These are phyloP conservation scores for Phaeosphaeria sp. DNA, from an alignment of 2,329 filamentous ascomycete species.

Conservation along the genomic window DNA sequence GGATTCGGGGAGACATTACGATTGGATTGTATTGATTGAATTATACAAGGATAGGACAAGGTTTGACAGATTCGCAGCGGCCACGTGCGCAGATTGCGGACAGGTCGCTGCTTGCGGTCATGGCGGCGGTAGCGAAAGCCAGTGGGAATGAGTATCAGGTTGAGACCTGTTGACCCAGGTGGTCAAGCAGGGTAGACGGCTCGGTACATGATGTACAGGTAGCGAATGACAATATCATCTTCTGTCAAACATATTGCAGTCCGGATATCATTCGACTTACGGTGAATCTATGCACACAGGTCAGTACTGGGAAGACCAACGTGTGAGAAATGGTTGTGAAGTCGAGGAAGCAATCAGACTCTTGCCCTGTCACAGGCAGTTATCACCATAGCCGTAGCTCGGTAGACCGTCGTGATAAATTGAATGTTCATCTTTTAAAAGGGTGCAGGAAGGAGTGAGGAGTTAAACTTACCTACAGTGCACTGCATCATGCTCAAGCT, in stretches of 20 bases:
- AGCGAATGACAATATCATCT: conserved; percentile 1
- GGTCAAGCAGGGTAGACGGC: background rate
- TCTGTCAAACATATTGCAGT: background rate
- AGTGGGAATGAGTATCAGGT: background rate
- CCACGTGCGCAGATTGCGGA: background rate
- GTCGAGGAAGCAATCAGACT: conserved; percentile 35
- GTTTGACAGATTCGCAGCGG: background rate
- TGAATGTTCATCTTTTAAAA: conserved; percentile 51
- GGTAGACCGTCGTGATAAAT: conserved; percentile 85
- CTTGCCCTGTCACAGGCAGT: conserved; percentile 76
- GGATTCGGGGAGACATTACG: conserved; percentile 67
- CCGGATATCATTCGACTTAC: background rate
- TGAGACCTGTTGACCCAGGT: background rate
- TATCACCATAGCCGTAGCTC: conserved; percentile 82
- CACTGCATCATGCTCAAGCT: background rate
- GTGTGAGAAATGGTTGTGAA: background rate
- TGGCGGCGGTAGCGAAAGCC: background rate
- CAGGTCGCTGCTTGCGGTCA: too few species aligned
- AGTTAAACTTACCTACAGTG: conserved; percentile 16
- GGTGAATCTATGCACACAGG: background rate
- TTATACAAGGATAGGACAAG: background rate
- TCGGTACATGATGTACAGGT: background rate
- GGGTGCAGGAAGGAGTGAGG: background rate
- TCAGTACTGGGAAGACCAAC: background rate
- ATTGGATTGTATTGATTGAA: conserved; percentile 62